Evolutionary conservation across 1,284 basidiomycete genomes (phyloP), one percentile per base, ranked within the genome.

Genomic region (Ustilago cynodontis): DNA sequence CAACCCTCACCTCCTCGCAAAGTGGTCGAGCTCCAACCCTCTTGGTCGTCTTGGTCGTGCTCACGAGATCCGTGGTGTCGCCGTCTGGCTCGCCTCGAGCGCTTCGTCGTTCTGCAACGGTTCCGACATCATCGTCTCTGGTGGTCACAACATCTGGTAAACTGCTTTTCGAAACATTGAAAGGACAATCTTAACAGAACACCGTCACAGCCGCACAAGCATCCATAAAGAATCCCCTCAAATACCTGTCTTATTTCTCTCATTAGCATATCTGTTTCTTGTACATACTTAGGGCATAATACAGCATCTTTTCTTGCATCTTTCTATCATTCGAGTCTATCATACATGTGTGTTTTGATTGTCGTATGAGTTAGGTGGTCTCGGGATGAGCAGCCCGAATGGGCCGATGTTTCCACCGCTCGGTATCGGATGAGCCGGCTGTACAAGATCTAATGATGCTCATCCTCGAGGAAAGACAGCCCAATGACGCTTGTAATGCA

Each of bases 31-130:
- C 65, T 84, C 90, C 86, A 93, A 93, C 84, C 93, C 93, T 1
- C 87, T 93, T 73, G 91, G 91, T 5, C 89, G 93, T 20, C 88
- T 93, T 28, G 92, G 93, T 35, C 88, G 92, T 14, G 89, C 91
- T 0, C 91, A 93, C 82, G 93, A 94, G 85, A 85, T 93, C 80
- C 89, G 93, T 6, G 92, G 92, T n/a, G 92, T 92, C 0, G 88
- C 91, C 47, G 87, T 90, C 13, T 93, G 93, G 93, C 87, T 93
- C n/a, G 92, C 92, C 43, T 92, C 91, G 65, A 75, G 81, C 54
- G 85, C 85, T 24, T 83, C 81, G 58, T 80, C 75, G 45, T 86
- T 86, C 79, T 86, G 85, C 76, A 85, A 82, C 70, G 80, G 81
- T 57, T 74, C 77, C 52, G 79, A 81, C 77, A 81, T 86, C 50